These are phyloP conservation scores for Gynandropsis gynandra DNA, from an alignment of 345 rosid genomes.

Conservation along the genomic window DNA sequence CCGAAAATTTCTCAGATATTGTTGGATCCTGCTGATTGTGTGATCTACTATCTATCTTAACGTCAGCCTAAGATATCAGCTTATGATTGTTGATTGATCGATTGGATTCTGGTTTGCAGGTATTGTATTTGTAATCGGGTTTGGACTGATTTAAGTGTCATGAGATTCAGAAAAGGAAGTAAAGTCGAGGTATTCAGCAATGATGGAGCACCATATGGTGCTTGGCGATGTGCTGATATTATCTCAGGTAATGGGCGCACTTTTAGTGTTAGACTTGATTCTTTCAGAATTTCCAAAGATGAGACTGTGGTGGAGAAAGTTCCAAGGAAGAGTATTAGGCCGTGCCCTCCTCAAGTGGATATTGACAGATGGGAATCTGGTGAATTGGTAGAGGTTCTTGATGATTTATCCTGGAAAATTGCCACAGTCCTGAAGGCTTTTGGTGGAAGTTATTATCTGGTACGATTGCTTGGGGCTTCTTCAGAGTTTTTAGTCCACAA, in stretches of 20 bases:
- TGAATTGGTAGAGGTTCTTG: conserved; percentile 52
- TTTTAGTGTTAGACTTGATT: conserved; percentile 34
- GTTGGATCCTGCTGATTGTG: no score
- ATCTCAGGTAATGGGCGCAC: conserved; percentile 54
- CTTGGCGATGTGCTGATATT: conserved; percentile 54
- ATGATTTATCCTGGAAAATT: conserved; percentile 45
- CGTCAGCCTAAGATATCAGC: no score
- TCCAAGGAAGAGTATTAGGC: conserved; percentile 51
- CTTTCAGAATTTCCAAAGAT: not conserved
- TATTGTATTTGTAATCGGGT: conserved; percentile 1
- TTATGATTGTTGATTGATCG: not conserved
- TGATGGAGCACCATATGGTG: conserved; percentile 38
- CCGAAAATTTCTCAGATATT: no score
- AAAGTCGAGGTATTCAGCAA: conserved; percentile 53
- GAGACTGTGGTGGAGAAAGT: conserved; percentile 36
- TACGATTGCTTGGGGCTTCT: conserved; percentile 39
- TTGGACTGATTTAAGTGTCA: conserved; percentile 13
- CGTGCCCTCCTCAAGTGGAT: conserved; percentile 46
- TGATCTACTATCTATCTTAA: no score
- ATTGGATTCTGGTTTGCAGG: conserved; percentile 8
- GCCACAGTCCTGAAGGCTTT: conserved; percentile 35
- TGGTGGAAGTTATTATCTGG: conserved; percentile 24
- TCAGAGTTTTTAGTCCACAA: conserved; percentile 29
- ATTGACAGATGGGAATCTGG: conserved; percentile 43
- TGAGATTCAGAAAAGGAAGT: conserved; percentile 57